Base-by-base conservation (phyloP, 331 rosid genomes). In the Pyracantha coccinea region DNA sequence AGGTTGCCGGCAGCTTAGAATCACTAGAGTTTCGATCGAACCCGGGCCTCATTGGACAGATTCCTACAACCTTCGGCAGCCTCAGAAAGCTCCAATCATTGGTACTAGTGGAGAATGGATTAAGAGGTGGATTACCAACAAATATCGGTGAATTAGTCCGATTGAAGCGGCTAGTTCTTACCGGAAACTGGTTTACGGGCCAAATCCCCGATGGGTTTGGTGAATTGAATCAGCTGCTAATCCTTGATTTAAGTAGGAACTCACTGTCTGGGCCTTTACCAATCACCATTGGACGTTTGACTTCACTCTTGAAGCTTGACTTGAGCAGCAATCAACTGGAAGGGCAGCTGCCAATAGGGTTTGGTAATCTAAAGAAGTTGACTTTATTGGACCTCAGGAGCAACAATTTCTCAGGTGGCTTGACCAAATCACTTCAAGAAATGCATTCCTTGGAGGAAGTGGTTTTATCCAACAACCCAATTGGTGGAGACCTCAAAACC, bases 311-410 rank as follows among this genome's bases (percentile, higher is more conserved):
- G 86, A 95, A 95, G 86, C 87, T 95, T 77, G 99, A 95, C 78
- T 24, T 89, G 52, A 90, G 98, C 86, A 81, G 82, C 84, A 95
- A 95, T 70, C 31, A 31, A 8, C 24, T 95, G 16, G 84, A 81
- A 82, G 97, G 99, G 17, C 79, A 57, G 68, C 74, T 89, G 44
- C 81, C 79, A 11, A 61, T 33, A 32, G 91, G 79, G 33, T 76
- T 89, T 61, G 82, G 79, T 23, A 24, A 66, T 60, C 83, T 95
- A 45, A 84, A 86, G 80, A 79, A 80, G 28, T 31, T 92, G 75
- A 95, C 93, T 52, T 97, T 95, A 11, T 23, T 95, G 91, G 98
- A 95, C 80, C 84, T 95, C 1, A 86, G 90, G 73, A 86, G 76
- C 72, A 95, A 95, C 87, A 88, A 73, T 47, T 85, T 95, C 23